These are phyloP conservation scores for Gossypium thurberi DNA, from an alignment of 345 rosid species.

Conservation along the genomic window DNA sequence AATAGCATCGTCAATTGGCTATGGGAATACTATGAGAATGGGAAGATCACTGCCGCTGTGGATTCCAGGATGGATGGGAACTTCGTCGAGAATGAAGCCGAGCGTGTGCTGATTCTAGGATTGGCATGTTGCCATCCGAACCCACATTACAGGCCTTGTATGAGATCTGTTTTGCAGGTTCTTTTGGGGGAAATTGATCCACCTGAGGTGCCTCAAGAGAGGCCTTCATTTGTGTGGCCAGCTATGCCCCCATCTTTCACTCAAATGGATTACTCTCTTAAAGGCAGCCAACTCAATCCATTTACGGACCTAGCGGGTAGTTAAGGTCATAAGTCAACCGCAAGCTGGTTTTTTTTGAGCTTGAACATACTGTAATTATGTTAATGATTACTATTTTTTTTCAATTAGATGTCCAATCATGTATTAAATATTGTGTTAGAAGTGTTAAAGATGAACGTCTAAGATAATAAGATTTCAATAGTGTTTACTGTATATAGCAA, in stretches of 20 bases:
- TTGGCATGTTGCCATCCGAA: background rate
- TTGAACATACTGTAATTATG: no score
- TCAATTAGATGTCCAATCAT: no score
- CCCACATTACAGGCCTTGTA: background rate
- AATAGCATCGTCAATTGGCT: background rate
- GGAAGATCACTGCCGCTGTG: background rate
- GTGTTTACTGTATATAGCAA: no score
- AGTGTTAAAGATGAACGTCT: no score
- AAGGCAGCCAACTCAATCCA: background rate
- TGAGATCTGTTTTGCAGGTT: background rate
- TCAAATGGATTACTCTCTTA: background rate
- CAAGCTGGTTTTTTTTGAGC: no score
- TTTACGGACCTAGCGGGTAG: background rate
- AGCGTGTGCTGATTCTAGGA: background rate
- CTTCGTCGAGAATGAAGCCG: background rate
- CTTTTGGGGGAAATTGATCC: background rate
- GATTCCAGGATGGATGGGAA: background rate
- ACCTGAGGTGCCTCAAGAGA: background rate
- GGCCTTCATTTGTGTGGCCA: background rate
- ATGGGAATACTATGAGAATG: background rate
- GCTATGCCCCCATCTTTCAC: background rate
- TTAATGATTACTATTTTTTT: no score
- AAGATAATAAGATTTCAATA: no score
- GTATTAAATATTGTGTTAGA: no score
- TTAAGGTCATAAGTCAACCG: background rate